phyloP scores from a whole-genome alignment of 2,329 filamentous ascomycete genomes.

The Myriangium duriaei region DNA sequence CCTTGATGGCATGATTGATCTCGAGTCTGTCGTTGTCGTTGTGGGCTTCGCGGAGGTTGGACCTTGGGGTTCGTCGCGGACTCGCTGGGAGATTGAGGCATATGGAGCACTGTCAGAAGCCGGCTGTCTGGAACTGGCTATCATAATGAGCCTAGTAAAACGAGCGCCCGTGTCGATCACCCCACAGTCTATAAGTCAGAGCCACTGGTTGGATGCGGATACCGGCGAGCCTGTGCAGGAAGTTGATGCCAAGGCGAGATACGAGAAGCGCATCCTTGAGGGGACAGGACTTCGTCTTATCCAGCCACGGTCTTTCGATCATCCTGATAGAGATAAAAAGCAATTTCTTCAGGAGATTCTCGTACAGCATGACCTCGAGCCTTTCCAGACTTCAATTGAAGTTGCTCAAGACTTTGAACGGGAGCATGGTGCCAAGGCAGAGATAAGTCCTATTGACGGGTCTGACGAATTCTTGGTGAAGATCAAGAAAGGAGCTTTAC shows the following conservation, averaged over 20 bases:
- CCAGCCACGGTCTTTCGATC: conserved; percentile 90
- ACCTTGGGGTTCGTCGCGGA: conserved; percentile 96
- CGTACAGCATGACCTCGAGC: conserved; percentile 91
- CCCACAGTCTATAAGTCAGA: conserved; percentile 93
- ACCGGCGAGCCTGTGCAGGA: conserved; percentile 91
- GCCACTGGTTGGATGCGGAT: conserved; percentile 94
- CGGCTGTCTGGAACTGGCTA: conserved; percentile 97
- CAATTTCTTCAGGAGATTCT: conserved; percentile 95
- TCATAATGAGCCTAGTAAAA: conserved; percentile 99
- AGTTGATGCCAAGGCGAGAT: conserved; percentile 94
- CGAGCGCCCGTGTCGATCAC: conserved; percentile 96
- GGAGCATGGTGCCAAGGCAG: conserved; percentile 92
- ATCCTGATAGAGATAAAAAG: conserved; percentile 98
- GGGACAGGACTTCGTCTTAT: conserved; percentile 96
- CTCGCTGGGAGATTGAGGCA: conserved; percentile 98
- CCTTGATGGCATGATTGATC: conserved; percentile 94
- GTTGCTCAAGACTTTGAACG: conserved; percentile 95
- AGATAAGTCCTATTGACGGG: conserved; percentile 89
- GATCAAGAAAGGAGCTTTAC: conserved; percentile 85
- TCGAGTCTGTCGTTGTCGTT: conserved; percentile 95
- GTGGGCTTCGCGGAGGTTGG: conserved; percentile 94
- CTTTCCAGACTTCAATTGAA: conserved; percentile 94
- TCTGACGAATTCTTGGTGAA: conserved; percentile 90
- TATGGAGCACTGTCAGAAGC: conserved; percentile 93
- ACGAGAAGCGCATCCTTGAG: conserved; percentile 92